Percentiles rank a stretch among this genome's conserved stretches.
Evolutionary conservation across 169 alveolate species (phyloP).

Genomic region (Theileria annulata): DNA sequence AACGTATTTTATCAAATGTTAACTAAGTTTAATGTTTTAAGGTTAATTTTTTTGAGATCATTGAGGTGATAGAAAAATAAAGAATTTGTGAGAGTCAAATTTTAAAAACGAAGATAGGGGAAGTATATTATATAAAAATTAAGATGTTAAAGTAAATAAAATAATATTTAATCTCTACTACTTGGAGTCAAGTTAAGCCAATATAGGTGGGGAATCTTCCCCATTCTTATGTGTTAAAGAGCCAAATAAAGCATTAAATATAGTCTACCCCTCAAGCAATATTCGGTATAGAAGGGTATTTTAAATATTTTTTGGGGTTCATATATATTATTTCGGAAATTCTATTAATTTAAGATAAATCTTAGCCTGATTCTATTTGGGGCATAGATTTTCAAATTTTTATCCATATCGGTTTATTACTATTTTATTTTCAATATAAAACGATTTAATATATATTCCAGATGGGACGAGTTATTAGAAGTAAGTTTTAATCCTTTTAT

Average conservation of each 20-base stretch:
- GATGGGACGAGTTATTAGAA: conserved; percentile 68
- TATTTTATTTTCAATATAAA: not conserved
- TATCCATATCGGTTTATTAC: not conserved
- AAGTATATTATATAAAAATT: not conserved
- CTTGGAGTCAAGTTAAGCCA: not conserved
- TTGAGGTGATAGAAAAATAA: too few relatives aligned
- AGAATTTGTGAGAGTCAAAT: too few relatives aligned
- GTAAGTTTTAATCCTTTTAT: conserved; percentile 27
- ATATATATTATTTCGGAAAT: not conserved
- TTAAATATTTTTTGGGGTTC: not conserved
- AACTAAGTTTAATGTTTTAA: too few relatives aligned
- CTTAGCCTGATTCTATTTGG: not conserved
- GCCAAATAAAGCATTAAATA: not conserved
- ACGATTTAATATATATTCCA: not conserved
- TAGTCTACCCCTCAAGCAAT: not conserved
- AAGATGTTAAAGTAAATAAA: not conserved
- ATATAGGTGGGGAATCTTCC: conserved; percentile 14
- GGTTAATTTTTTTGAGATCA: too few relatives aligned
- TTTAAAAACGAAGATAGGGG: too few relatives aligned
- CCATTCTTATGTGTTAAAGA: conserved; percentile 4
- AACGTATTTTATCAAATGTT: too few relatives aligned
- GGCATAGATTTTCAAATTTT: not conserved
- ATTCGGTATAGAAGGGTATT: not conserved
- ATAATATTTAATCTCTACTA: not conserved
- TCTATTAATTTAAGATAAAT: not conserved